Evolutionary conservation across 2,329 filamentous ascomycete species (phyloP).

Genomic region (Fusarium sp.): DNA sequence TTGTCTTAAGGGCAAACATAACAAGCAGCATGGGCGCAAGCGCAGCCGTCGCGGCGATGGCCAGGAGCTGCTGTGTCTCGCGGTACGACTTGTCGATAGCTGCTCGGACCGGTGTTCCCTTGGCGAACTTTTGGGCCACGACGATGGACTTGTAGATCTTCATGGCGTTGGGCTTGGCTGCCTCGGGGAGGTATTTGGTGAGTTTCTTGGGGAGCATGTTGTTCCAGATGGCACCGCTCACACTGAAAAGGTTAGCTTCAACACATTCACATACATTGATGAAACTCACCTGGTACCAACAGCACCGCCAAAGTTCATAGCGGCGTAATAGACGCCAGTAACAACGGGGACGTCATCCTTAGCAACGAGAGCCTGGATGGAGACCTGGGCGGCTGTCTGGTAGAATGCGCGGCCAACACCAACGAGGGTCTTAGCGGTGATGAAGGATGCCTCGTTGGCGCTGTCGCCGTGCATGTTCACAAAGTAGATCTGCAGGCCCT

Average conservation of each 20-base stretch:
- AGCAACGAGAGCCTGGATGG: slow-evolving; percentile 54
- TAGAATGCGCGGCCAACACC: slow-evolving; percentile 56
- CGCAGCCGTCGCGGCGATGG: slow-evolving; percentile 45
- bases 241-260: slow-evolving; percentile 39
- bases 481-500: slow-evolving; percentile 52
- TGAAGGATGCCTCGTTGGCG: slow-evolving; percentile 54
- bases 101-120: slow-evolving; percentile 38
- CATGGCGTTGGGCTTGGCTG: slow-evolving; percentile 42
- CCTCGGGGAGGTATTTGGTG: slow-evolving; percentile 38
- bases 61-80: slow-evolving; percentile 48
- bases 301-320: slow-evolving; percentile 52
- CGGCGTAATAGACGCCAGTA: slow-evolving; percentile 55
- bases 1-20: slow-evolving; percentile 47
- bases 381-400: slow-evolving; percentile 44
- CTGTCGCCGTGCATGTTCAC: slow-evolving; percentile 45
- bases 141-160: slow-evolving; percentile 52
- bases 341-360: slow-evolving; percentile 56
- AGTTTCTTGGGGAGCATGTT: slow-evolving; percentile 49
- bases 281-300: slow-evolving; percentile 50
- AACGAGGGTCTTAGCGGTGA: slow-evolving; percentile 54
- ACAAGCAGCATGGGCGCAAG: slow-evolving; percentile 46
- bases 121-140: slow-evolving; percentile 44
- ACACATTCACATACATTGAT: fast-evolving
- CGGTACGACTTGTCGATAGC: slow-evolving; percentile 49
- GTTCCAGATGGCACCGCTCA: slow-evolving; percentile 57